These are phyloP conservation scores for Elongisporangium anandrum DNA, from an alignment of 352 stramenopile species.

Conservation along the genomic window DNA sequence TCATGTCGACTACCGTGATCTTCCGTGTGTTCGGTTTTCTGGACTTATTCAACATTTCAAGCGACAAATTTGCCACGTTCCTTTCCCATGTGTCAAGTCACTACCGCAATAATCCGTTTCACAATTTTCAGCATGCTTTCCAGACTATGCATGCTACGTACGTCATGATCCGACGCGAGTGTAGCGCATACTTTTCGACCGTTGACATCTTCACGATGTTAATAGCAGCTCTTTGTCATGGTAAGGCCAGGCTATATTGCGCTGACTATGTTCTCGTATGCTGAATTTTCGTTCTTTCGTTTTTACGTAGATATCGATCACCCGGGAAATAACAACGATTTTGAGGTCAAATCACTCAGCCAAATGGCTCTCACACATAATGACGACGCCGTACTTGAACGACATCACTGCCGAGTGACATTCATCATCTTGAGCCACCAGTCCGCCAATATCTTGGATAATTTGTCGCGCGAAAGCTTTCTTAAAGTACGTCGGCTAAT, in stretches of 20 bases:
- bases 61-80: constrained; percentile 54
- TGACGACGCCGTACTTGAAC: constrained; percentile 76
- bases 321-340: constrained; percentile 79
- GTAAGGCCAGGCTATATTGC: not conserved
- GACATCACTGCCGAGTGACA: constrained; percentile 69
- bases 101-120: constrained; percentile 66
- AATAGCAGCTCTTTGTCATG: constrained; percentile 11
- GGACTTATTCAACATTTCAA: constrained; percentile 43
- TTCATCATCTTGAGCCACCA: constrained; percentile 65
- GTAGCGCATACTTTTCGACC: constrained; percentile 34
- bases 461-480: constrained; percentile 41
- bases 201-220: constrained; percentile 56
- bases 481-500: constrained; percentile 44
- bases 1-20: constrained; percentile 36
- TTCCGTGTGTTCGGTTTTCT: constrained; percentile 52
- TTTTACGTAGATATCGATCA: constrained; percentile 59
- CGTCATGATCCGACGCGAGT: constrained; percentile 34
- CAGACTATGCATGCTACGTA: constrained; percentile 59
- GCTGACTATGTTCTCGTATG: not conserved
- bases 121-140: constrained; percentile 76
- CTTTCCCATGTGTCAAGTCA: constrained; percentile 48
- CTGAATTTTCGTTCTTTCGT: not conserved
- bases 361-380: constrained; percentile 80
- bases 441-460: constrained; percentile 57
- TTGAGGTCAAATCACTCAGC: constrained; percentile 68